phyloP scores from a whole-genome alignment of 345 rosid species.

The Euphorbia tirucalli region DNA sequence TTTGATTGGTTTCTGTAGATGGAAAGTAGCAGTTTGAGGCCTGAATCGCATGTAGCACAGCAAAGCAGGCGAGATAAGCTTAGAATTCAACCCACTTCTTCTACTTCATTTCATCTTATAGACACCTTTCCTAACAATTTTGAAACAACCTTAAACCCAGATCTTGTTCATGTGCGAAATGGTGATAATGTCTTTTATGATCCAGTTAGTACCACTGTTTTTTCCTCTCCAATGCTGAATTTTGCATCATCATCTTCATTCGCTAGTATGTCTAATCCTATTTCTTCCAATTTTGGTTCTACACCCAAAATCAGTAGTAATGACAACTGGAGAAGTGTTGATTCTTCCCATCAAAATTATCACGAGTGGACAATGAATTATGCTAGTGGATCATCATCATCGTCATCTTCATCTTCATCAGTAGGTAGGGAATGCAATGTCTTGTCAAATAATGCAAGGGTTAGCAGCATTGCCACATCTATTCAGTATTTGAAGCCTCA shows the following conservation, averaged over 20 bases:
- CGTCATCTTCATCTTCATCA: too few species aligned
- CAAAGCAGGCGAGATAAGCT: constrained; percentile 55
- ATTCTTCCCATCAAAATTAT: constrained; percentile 26
- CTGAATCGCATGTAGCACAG: constrained; percentile 51
- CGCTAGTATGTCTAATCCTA: too few species aligned
- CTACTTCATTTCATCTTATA: too few species aligned
- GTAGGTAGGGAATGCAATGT: constrained; percentile 34
- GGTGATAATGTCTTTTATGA: constrained; percentile 25
- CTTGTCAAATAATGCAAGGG: constrained; percentile 40
- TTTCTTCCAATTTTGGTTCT: constrained; percentile 16
- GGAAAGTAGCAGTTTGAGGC: constrained; percentile 35
- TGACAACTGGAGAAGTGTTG: constrained; percentile 35
- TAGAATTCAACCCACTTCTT: constrained; percentile 32
- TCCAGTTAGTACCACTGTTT: constrained; percentile 12
- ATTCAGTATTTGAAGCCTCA: constrained; percentile 25
- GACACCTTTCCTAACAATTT: constrained; percentile 22
- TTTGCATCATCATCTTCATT: constrained; percentile 9
- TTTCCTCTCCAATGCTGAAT: constrained; percentile 27
- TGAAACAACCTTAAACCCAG: constrained; percentile 30
- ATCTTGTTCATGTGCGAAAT: constrained; percentile 32
- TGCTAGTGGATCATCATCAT: constrained; percentile 36
- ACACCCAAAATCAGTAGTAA: constrained; percentile 7
- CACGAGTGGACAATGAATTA: constrained; percentile 48
- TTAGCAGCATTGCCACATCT: constrained; percentile 16
- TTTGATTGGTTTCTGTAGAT: constrained; percentile 6